Evolutionary conservation across 1,139 yeast species (phyloP), one percentile per base, ranked within the genome.

Genomic region (Debaryomyces nepalensis): DNA sequence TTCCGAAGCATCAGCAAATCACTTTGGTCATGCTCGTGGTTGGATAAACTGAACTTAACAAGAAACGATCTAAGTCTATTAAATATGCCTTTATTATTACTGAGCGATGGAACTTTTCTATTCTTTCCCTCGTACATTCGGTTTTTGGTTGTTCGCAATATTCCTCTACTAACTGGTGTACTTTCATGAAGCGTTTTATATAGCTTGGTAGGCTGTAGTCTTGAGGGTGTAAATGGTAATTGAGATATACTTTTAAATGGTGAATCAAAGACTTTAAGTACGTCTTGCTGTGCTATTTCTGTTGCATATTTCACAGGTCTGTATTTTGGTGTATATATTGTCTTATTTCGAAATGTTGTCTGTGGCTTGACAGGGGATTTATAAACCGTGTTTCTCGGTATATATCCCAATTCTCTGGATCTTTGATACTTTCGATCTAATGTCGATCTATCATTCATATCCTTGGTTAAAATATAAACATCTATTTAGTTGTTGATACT

Each of bases 241-340:
- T 38, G 43, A 20, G 31, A 24, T 15, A 53, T 27, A n/a, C 49
- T 31, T 32, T 40, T 52, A 1, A 53, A 51, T 0, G 59, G 58
- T 4, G 55, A 51, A 10, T 29, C 41, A 33, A 19, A 12, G 8
- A 2, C 20, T 11, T 20, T 18, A 19, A 9, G 26, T 9, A 11
- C 12, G 12, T 20, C n/a, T 14, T 22, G 9, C 19, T 12, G 10
- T 1, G 26, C 14, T 7, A 22, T 14, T n/a, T 34, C 30, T 5
- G 33, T n/a, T 33, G 19, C 20, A 18, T 26, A 14, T 26, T 23
- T 24, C 15, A 24, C 27, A 16, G 21, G 30, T 7, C 21, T 34
- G 24, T 34, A 16, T 11, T 24, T 21, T 18, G 30, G 18, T 18
- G 39, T 29, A 23, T 24, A 14, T 22, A 26, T 33, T 36, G 43